These are phyloP conservation scores for Solanum sitiens DNA, from an alignment of 257 asterid genomes.

Conservation along the genomic window DNA sequence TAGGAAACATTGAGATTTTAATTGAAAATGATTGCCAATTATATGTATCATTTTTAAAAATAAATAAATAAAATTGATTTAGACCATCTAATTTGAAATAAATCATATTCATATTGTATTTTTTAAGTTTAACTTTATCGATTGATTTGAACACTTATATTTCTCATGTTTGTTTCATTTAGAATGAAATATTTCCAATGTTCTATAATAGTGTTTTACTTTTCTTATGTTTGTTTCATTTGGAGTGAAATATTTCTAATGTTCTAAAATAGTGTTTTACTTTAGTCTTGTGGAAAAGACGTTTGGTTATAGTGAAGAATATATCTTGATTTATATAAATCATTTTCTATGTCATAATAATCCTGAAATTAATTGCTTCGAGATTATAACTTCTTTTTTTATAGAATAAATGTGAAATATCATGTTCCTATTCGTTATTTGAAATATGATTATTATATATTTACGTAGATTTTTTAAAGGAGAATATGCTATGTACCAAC, in stretches of 20 bases:
- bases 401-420: not conserved
- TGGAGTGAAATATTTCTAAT: not conserved
- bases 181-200: not conserved
- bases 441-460: not conserved
- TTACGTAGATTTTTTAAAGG: not conserved
- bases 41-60: not conserved
- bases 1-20: not conserved
- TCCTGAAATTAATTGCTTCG: not conserved
- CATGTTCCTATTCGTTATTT: not conserved
- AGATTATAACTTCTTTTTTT: not conserved
- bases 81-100: not conserved
- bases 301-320: not conserved
- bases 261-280: not conserved
- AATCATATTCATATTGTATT: not conserved
- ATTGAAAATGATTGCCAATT: not conserved
- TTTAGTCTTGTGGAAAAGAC: not conserved
- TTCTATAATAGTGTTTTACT: not conserved
- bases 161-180: not conserved
- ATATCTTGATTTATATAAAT: not conserved
- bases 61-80: not conserved
- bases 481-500: not conserved
- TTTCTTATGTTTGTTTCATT: not conserved
- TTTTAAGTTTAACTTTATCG: not conserved
- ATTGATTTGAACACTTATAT: not conserved
- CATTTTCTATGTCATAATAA: not conserved